Evolutionary conservation across 768 basidiomycete genomes (phyloP).

Genomic region (Agaricus subrufescens): DNA sequence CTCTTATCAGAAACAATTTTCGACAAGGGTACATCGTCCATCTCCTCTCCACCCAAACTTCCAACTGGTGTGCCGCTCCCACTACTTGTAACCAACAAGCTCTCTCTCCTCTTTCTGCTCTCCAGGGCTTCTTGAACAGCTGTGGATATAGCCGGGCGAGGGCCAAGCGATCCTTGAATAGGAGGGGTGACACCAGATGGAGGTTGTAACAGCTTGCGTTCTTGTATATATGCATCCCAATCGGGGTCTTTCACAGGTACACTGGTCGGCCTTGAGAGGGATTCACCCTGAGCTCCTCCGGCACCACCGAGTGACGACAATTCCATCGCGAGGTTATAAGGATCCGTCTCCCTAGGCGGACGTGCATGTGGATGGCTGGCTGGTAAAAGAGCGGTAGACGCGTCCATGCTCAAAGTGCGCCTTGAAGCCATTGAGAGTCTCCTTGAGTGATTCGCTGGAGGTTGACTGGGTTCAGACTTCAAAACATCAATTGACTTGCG

Average conservation of each 20-base stretch:
- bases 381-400: conserved; percentile 41
- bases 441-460: conserved; percentile 47
- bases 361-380: conserved; percentile 54
- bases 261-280: conserved; percentile 67
- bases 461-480: conserved; percentile 64
- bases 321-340: conserved; percentile 68
- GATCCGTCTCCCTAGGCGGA: conserved; percentile 64
- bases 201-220: conserved; percentile 81
- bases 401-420: conserved; percentile 66
- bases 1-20: conserved; percentile 12
- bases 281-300: conserved; percentile 37
- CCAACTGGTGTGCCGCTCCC: conserved; percentile 12
- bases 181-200: conserved; percentile 79
- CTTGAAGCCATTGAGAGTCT: conserved; percentile 62
- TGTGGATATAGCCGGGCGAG: conserved; percentile 52
- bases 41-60: conserved; percentile 11
- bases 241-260: conserved; percentile 71
- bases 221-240: conserved; percentile 85
- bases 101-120: conserved; percentile 69
- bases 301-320: conserved; percentile 29
- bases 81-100: conserved; percentile 40
- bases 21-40: conserved; percentile 11
- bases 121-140: conserved; percentile 75
- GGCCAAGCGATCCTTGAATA: conserved; percentile 53
- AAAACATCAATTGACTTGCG: conserved; percentile 74